Conservation (phyloP, 1,284 basidiomycete genomes). For the Trametes polyzona region DNA sequence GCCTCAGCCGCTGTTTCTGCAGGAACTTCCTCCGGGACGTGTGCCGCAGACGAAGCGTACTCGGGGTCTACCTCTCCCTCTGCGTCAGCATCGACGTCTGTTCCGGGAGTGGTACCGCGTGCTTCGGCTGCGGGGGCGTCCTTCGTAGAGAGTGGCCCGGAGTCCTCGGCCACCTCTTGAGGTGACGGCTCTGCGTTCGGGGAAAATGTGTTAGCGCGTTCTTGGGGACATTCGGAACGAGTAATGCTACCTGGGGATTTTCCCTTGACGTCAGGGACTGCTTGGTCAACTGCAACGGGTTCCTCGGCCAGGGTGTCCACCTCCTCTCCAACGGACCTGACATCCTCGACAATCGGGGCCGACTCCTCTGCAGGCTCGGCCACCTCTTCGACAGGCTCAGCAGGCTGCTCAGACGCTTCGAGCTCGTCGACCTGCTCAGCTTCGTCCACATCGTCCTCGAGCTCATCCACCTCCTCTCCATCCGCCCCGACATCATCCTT, state of each 20-base stretch:
- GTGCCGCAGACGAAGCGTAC: slow-evolving; percentile 16
- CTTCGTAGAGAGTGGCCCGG: neutral
- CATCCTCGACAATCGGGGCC: neutral
- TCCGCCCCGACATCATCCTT: neutral
- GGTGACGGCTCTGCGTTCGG: neutral
- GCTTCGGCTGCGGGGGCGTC: neutral
- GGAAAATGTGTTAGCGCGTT: no score
- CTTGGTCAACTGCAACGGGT: no score
- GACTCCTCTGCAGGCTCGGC: neutral
- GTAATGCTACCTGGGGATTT: neutral
- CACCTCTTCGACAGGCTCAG: neutral
- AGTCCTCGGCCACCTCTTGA: neutral
- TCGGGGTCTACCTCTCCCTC: slow-evolving; percentile 43
- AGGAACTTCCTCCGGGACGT: no score
- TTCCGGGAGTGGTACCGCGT: neutral
- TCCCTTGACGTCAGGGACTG: neutral
- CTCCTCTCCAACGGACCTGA: neutral
- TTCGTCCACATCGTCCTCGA: neutral
- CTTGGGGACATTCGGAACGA: no score
- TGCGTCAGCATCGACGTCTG: slow-evolving; percentile 34
- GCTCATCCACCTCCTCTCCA: neutral
- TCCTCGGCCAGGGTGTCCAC: neutral
- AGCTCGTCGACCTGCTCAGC: neutral
- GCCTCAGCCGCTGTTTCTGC: neutral
- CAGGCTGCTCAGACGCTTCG: neutral